A percentile compares a stretch with the other conserved stretches of the same genome.
Evolutionary conservation across 345 rosid species (phyloP).

Genomic region (Anacardium occidentale): DNA sequence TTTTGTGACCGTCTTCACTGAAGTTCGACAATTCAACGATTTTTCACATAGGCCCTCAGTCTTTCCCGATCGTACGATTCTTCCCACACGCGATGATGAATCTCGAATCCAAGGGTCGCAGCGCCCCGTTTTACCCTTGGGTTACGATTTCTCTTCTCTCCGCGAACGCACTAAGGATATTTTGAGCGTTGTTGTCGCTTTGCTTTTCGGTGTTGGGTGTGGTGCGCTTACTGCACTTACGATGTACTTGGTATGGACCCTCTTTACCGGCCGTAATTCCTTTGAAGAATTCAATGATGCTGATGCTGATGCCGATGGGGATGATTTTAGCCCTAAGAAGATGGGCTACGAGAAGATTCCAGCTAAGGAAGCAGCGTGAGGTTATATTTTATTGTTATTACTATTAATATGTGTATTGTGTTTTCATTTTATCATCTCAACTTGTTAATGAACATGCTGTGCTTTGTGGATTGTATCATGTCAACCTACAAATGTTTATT

Average conservation of each 20-base stretch:
- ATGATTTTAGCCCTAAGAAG: slow-evolving; percentile 53
- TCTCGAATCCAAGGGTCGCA: slow-evolving; percentile 24
- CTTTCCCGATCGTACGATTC: slow-evolving; percentile 32
- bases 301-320: slow-evolving; percentile 22
- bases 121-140: slow-evolving; percentile 28
- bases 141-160: slow-evolving; percentile 54
- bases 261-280: slow-evolving; percentile 42
- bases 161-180: slow-evolving; percentile 83
- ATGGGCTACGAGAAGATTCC: slow-evolving; percentile 76
- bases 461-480: neutral
- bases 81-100: slow-evolving; percentile 25
- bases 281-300: slow-evolving; percentile 34
- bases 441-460: neutral
- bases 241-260: slow-evolving; percentile 82
- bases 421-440: neutral
- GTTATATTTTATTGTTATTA: neutral
- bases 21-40: slow-evolving; percentile 41
- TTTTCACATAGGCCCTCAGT: slow-evolving; percentile 23
- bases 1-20: slow-evolving; percentile 61
- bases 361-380: slow-evolving; percentile 41
- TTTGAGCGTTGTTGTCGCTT: slow-evolving; percentile 78
- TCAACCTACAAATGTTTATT: no score
- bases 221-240: slow-evolving; percentile 92
- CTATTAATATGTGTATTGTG: slow-evolving; percentile 9
- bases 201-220: slow-evolving; percentile 88